Evolutionary conservation across 1,284 basidiomycete species (phyloP), one percentile per base, ranked within the genome.

Genomic region (Apiotrichum porosum): DNA sequence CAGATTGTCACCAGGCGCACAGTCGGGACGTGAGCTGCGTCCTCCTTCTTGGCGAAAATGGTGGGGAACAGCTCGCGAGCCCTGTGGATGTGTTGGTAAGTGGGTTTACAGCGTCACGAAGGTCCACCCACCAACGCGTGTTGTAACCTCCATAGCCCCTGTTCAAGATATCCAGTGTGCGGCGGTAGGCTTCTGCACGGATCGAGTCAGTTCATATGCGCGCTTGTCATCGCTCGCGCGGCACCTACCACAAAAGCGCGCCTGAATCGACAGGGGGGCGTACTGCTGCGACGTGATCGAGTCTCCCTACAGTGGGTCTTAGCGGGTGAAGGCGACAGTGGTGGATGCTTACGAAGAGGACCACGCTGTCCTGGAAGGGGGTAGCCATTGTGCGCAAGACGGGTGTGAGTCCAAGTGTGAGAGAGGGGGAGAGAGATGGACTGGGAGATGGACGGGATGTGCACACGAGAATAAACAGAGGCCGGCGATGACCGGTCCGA

Each of bases 1-100:
- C 63, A 66, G 34, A 69, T 56, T 1, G 64, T 71, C 2, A 67
- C 61, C 6, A 71, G 54, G 6, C 66, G 52, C 6, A 69, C 53
- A 3, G 38, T 41, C 0, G 62, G 52, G 0, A 44, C 44, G 2
- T 42, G 12, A 36, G 30, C 49, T 33, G 30, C 62, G 42, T 12
- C 61, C 12, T 28, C 26, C 43, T 62, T 65, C 45, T 56, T 60
- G 2, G 62, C 65, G 23, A 70, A 65, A 32, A 66, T 54, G 15
- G 61, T 42, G 31, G 54, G 51, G 22, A 65, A 48, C 6, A 66
- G 44, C 9, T 54, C 41, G 9, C 42, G 36, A 3, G 42, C 33
- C 51, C 51, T 52, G 46, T n/a, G n/a, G n/a, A n/a, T n/a, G n/a
- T n/a, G n/a, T 28, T 28, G 26, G 26, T 28, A 12, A n/a, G n/a